phyloP scores from a whole-genome alignment of 345 rosid species.

The Eucalyptus polyanthemos region DNA sequence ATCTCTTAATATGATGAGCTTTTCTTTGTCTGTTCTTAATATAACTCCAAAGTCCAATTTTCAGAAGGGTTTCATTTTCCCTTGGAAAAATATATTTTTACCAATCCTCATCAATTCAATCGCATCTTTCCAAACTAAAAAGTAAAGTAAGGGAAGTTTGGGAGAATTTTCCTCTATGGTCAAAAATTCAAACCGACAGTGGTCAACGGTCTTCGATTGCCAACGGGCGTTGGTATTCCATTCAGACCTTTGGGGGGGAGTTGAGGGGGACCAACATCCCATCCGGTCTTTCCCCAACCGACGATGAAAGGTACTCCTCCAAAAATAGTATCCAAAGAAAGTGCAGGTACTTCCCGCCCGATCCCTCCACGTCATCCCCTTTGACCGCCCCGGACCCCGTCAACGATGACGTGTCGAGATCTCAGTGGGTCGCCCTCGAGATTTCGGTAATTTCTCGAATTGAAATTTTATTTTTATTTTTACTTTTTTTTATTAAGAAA shows the following conservation, averaged over 20 bases:
- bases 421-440: neutral
- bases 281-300: neutral
- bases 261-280: neutral
- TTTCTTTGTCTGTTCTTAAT: too few species aligned
- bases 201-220: neutral
- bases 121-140: neutral
- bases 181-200: neutral
- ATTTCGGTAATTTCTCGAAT: neutral
- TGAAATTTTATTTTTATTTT: neutral
- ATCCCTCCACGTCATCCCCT: constrained; percentile 38
- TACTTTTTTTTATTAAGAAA: too few species aligned
- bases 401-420: neutral
- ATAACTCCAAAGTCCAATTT: neutral
- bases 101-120: neutral
- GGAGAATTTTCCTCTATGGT: neutral
- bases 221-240: neutral
- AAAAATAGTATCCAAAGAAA: neutral
- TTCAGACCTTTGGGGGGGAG: neutral
- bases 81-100: neutral
- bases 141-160: neutral
- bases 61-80: neutral
- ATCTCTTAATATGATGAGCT: too few species aligned
- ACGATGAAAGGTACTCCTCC: neutral
- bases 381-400: neutral
- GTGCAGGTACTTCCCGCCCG: neutral